Conservation (phyloP, 306 rosid genomes). For the Lathyrus sativus region DNA sequence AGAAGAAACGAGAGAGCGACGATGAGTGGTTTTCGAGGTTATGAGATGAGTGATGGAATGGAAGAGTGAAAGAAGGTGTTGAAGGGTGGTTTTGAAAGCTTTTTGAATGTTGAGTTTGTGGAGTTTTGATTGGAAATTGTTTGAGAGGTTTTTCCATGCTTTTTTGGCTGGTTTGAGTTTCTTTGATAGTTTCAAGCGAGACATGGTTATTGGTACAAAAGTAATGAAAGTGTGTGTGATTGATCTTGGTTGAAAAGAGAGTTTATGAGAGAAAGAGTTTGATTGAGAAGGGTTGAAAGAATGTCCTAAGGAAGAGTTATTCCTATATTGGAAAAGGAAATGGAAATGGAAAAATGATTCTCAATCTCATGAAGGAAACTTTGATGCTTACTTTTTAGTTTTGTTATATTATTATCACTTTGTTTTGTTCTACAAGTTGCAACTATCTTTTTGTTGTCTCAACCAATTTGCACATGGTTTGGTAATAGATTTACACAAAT, state of each 20-base stretch:
- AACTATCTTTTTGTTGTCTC: not conserved
- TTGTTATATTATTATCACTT: slow-evolving; percentile 29
- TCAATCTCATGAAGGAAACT: slow-evolving; percentile 44
- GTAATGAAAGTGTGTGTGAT: not conserved
- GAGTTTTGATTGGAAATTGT: slow-evolving; percentile 42
- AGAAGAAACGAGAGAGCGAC: slow-evolving; percentile 39
- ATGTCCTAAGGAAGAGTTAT: slow-evolving; percentile 19
- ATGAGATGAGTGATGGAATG: slow-evolving; percentile 42
- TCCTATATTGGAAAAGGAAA: slow-evolving; percentile 5
- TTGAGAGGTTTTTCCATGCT: slow-evolving; percentile 61
- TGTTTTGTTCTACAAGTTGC: slow-evolving; percentile 22
- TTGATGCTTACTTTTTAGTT: slow-evolving; percentile 39
- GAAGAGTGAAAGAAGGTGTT: slow-evolving; percentile 39
- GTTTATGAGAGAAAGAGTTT: slow-evolving; percentile 18
- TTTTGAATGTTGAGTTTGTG: slow-evolving; percentile 51
- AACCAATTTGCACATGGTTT: slow-evolving; percentile 29
- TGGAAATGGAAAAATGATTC: slow-evolving; percentile 25
- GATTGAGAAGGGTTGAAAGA: slow-evolving; percentile 23
- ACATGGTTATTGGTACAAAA: slow-evolving; percentile 36
- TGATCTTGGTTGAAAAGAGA: slow-evolving; percentile 1
- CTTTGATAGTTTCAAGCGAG: slow-evolving; percentile 46
- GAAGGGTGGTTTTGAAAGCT: slow-evolving; percentile 45
- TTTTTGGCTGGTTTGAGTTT: slow-evolving; percentile 60
- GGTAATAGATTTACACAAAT: slow-evolving; percentile 27
- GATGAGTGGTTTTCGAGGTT: slow-evolving; percentile 40